Percentiles rank a stretch among this genome's conserved stretches.
Conservation (phyloP, 225 moss, liverwort and hornwort genomes). For the Ulota crispa region DNA sequence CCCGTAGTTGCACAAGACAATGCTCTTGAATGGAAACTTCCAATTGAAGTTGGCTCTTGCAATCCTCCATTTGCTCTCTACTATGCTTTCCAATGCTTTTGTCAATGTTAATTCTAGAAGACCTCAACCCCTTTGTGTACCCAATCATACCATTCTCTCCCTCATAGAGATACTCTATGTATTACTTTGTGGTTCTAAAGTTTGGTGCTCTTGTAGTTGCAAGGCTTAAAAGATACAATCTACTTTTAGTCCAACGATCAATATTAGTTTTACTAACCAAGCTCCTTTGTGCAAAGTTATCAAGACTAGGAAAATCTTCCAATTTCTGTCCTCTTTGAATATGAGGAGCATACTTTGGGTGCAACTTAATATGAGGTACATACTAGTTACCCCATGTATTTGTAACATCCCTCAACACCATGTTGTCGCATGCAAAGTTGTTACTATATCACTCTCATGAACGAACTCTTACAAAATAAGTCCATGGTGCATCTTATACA, state of each 20-base stretch:
- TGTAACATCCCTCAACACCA: not conserved
- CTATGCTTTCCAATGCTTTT: not conserved
- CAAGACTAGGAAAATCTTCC: not conserved
- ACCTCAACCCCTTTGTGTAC: not conserved
- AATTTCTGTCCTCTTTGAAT: not conserved
- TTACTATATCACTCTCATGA: not conserved
- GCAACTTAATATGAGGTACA: not conserved
- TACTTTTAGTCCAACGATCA: not conserved
- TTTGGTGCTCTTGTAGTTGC: not conserved
- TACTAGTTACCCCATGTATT: not conserved
- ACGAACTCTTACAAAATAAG: not conserved
- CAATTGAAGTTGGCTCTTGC: not conserved
- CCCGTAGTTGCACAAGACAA: not conserved
- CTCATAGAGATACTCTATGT: not conserved
- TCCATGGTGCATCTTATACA: rapidly evolving
- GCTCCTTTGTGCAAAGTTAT: not conserved
- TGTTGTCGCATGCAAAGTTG: not conserved
- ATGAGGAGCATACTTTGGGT: not conserved
- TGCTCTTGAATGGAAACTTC: not conserved
- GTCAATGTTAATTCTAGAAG: rapidly evolving
- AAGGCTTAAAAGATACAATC: not conserved
- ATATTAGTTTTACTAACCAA: rapidly evolving
- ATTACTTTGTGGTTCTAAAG: not conserved
- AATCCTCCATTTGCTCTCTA: not conserved
- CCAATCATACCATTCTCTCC: not conserved